A percentile compares a stretch with the other conserved stretches of the same genome.
phyloP scores from a whole-genome alignment of 371 early-diverging fungal species.

The Syncephalis fuscata region DNA sequence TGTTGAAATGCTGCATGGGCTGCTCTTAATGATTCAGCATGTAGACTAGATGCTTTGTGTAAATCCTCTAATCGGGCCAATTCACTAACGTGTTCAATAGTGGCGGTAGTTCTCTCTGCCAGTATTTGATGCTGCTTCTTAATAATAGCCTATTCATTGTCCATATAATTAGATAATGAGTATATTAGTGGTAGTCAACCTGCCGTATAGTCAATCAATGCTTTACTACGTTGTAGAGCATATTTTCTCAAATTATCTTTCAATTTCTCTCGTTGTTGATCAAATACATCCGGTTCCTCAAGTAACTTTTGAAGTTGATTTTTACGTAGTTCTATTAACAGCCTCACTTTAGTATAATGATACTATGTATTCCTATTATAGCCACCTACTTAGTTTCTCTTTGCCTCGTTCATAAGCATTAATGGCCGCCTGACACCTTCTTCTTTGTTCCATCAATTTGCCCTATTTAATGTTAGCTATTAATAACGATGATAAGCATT shows the following conservation, averaged over 20 bases:
- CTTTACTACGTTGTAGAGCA: constrained; percentile 4
- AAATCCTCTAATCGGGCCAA: constrained; percentile 6
- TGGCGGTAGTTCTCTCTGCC: constrained; percentile 5
- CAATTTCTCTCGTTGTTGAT: constrained; percentile 2
- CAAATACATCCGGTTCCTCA: neutral
- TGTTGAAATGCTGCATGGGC: constrained; percentile 5
- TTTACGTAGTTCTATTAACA: constrained; percentile 1
- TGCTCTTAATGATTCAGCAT: constrained; percentile 4
- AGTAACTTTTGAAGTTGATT: constrained; percentile 1
- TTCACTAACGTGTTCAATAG: constrained; percentile 8
- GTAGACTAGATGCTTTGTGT: constrained; percentile 3
- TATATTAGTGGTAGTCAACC: neutral
- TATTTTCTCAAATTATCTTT: constrained; percentile 1
- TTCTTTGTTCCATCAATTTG: neutral
- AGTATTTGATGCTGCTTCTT: constrained; percentile 4
- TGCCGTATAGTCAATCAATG: constrained; percentile 5
- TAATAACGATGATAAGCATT: too few species aligned
- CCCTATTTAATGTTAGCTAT: too few species aligned
- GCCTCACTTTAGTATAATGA: neutral
- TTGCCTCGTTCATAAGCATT: constrained; percentile 6
- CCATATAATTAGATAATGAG: too few species aligned
- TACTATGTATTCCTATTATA: neutral
- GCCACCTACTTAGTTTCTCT: constrained; percentile 6
- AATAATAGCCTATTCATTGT: neutral
- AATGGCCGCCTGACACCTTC: neutral